phyloP scores from a whole-genome alignment of 2,329 filamentous ascomycete genomes.

The Akanthomyces uredinophilus region DNA sequence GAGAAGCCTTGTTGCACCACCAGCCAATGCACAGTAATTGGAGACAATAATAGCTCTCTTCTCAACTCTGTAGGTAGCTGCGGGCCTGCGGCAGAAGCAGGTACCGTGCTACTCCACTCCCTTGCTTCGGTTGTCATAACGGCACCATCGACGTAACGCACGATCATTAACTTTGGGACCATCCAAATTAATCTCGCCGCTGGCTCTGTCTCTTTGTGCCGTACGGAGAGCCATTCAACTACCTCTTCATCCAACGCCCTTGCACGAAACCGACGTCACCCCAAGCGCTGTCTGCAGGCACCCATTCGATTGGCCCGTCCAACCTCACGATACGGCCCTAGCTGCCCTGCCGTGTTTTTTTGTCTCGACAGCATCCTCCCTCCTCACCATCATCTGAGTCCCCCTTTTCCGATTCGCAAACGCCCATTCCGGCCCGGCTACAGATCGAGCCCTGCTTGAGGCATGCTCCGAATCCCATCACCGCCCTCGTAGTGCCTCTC shows the following conservation, averaged over 20 bases:
- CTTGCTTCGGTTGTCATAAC: slow-evolving; percentile 13
- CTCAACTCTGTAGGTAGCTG: too few relatives aligned
- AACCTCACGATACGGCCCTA: slow-evolving; percentile 6
- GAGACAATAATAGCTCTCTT: too few relatives aligned
- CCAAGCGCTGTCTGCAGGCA: background rate
- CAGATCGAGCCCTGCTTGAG: background rate
- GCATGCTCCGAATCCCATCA: background rate
- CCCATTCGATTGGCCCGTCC: background rate
- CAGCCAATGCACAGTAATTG: too few relatives aligned
- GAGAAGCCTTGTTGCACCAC: too few relatives aligned
- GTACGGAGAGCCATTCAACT: background rate
- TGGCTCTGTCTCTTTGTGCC: background rate
- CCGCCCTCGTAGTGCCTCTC: background rate
- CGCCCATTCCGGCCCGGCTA: background rate
- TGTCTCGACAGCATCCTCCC: background rate
- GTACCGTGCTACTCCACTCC: slow-evolving; percentile 12
- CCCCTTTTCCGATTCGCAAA: background rate
- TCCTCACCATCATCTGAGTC: background rate
- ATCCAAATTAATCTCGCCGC: background rate
- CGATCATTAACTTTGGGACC: background rate
- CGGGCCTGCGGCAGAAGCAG: background rate
- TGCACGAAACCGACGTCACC: background rate
- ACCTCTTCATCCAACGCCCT: background rate
- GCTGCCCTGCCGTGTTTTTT: background rate
- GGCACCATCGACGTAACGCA: slow-evolving; percentile 1